A percentile compares a stretch with the other conserved stretches of the same genome.
Evolutionary conservation across 345 rosid genomes (phyloP).

Genomic region (Boechera retrofracta): DNA sequence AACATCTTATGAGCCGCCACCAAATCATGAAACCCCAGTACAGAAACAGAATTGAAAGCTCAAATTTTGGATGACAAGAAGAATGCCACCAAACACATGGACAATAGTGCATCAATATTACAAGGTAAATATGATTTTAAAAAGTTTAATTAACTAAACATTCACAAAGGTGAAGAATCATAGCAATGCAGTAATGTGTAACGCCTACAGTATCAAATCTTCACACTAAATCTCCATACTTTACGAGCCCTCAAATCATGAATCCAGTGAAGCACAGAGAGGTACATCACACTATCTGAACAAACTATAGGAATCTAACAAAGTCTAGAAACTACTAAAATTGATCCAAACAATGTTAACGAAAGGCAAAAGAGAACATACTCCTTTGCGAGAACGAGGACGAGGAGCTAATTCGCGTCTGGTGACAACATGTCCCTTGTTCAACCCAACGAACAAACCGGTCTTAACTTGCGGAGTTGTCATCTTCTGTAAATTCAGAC

Average conservation of each 20-base stretch:
- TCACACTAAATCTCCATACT: neutral
- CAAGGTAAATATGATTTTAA: neutral
- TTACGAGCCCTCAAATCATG: neutral
- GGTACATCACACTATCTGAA: neutral
- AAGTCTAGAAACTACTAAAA: neutral
- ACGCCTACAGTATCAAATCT: neutral
- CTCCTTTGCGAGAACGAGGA: conserved; percentile 49
- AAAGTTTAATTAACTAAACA: neutral
- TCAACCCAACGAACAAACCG: conserved; percentile 51
- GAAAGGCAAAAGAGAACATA: conserved; percentile 21
- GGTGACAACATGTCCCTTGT: conserved; percentile 52
- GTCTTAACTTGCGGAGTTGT: conserved; percentile 38
- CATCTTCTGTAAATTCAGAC: conserved; percentile 31
- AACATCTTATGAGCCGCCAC: neutral
- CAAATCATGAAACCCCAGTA: neutral
- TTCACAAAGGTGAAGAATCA: neutral
- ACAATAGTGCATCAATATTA: neutral
- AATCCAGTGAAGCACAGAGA: neutral
- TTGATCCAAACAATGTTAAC: neutral
- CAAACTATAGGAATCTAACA: neutral
- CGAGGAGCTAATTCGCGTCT: conserved; percentile 47
- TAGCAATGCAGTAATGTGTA: neutral
- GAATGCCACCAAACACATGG: neutral
- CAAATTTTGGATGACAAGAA: neutral
- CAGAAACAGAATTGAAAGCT: neutral